These are phyloP conservation scores for Claviceps pazoutovae DNA, from an alignment of 2,329 filamentous ascomycete species.

Conservation along the genomic window DNA sequence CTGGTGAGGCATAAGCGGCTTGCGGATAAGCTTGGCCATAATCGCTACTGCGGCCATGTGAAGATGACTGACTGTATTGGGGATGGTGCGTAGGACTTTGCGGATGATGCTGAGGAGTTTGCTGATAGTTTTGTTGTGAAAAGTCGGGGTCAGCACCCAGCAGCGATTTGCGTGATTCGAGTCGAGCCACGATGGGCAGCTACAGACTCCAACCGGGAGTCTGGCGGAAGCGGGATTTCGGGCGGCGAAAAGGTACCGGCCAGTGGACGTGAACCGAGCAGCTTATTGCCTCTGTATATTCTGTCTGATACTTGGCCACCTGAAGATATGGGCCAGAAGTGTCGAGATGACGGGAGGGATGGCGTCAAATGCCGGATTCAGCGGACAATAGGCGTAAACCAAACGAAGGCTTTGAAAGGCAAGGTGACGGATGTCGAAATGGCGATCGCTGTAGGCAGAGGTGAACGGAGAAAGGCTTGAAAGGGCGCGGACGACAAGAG, in stretches of 20 bases:
- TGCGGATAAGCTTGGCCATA: constrained; percentile 22
- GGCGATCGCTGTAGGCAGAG: background rate
- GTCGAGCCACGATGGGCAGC: constrained; percentile 25
- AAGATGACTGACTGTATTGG: constrained; percentile 11
- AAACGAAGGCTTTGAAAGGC: background rate
- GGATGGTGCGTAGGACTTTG: constrained; percentile 13
- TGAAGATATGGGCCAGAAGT: background rate
- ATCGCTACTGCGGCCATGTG: constrained; percentile 10
- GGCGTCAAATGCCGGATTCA: background rate
- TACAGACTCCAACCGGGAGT: constrained; percentile 24
- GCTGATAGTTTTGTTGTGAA: constrained; percentile 17
- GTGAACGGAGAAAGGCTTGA: background rate
- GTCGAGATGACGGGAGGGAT: background rate
- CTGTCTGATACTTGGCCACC: background rate
- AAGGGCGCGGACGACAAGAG: background rate
- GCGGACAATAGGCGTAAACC: background rate
- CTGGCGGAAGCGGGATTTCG: constrained; percentile 4
- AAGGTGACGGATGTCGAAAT: too few species aligned
- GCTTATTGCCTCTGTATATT: background rate
- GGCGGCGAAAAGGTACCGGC: background rate
- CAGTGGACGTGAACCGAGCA: background rate
- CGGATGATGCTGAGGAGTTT: constrained; percentile 12
- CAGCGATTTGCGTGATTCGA: constrained; percentile 27
- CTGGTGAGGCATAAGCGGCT: constrained; percentile 17
- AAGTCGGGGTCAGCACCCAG: constrained; percentile 25